Percentiles rank a stretch among this genome's conserved stretches.
These are phyloP conservation scores for Scolecobasidium constrictum DNA, from an alignment of 2,329 filamentous ascomycete species.

Conservation along the genomic window DNA sequence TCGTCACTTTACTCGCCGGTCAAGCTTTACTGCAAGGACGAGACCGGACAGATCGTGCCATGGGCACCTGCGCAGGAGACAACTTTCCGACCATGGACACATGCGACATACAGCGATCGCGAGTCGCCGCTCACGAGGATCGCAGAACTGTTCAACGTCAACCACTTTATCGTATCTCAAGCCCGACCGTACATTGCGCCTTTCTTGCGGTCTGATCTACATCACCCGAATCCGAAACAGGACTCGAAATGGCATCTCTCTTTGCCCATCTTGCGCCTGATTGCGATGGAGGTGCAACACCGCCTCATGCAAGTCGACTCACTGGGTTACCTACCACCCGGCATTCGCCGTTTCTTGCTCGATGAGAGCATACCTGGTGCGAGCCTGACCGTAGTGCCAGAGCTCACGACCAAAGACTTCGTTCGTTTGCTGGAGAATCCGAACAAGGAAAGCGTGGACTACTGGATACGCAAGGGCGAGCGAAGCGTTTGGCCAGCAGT, in stretches of 20 bases:
- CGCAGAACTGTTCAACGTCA: constrained; percentile 79
- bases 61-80: constrained; percentile 55
- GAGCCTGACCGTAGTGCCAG: constrained; percentile 71
- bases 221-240: constrained; percentile 55
- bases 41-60: constrained; percentile 58
- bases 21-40: constrained; percentile 68
- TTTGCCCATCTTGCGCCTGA: constrained; percentile 37
- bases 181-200: constrained; percentile 82
- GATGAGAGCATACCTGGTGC: constrained; percentile 73
- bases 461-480: constrained; percentile 81
- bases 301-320: constrained; percentile 72
- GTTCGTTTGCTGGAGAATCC: constrained; percentile 72
- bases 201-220: constrained; percentile 71
- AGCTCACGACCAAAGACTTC: constrained; percentile 64
- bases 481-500: constrained; percentile 85
- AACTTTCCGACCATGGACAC: constrained; percentile 58
- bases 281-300: constrained; percentile 69
- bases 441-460: constrained; percentile 56
- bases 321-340: constrained; percentile 57
- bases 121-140: constrained; percentile 48
- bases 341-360: constrained; percentile 65
- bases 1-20: constrained; percentile 56
- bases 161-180: constrained; percentile 91
- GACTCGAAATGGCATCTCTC: constrained; percentile 48
- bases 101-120: constrained; percentile 48